Base-by-base conservation (phyloP, 345 rosid genomes). In the Aquilaria sinensis region DNA sequence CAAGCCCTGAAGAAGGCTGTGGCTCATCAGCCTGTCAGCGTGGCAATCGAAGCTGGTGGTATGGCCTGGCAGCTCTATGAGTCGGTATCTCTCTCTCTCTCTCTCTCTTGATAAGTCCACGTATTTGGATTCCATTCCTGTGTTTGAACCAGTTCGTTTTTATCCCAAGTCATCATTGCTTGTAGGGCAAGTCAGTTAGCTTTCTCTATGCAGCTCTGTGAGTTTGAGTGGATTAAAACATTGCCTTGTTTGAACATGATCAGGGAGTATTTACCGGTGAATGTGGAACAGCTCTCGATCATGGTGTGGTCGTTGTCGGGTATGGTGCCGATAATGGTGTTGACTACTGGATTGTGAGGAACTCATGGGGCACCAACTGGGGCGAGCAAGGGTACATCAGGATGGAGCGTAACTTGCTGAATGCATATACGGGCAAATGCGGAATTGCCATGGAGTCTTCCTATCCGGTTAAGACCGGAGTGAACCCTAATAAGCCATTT, bases 21-120 rank as follows among this genome's bases (percentile, higher is more conserved):
- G 55, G 87, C 96, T 5, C 70, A 74, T 65, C 96, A 94, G 72
- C 99, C 97, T 6, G 86, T 94, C 5, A 83, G 95, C 66, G 89
- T 94, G n/a, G 97, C 96, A 34, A 94, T 94, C 64, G 99, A 94
- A 83, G 99, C 92, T 0, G 71, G 90, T 65, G 99, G 97, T 68
- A 78, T 87, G 56, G 72, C 67, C 9, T 88, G 90, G 69, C 97
- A 94, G 62, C 79, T 84, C 49, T 94, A 94, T 63, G 66, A 78
- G 31, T 88, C 97, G 58, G 98, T 93, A 78, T 75, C 58, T 57
- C 56, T 52, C 11, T 32, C 16, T 6, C 31, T 54, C 31, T 54
- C 1, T 31, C 13, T 32, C 43, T 37, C 43, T 37, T 37, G 23
- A 1, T 23, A 23, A 51, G 0, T 15, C 23, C 23, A 23, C 23